A percentile compares a stretch with the other conserved stretches of the same genome.
Conservation (phyloP, 345 rosid genomes). For the Eucalyptus marginata region DNA sequence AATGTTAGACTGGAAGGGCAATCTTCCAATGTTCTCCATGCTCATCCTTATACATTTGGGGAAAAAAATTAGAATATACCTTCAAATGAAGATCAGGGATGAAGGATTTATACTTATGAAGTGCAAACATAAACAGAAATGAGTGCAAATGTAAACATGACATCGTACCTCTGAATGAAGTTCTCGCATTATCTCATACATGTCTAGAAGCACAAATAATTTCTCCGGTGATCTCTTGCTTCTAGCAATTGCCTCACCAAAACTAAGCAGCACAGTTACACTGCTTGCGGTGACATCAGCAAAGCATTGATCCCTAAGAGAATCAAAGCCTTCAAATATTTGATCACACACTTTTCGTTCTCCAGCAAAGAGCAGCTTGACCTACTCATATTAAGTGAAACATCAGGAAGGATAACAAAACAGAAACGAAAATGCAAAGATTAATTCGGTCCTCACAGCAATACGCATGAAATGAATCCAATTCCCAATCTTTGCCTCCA, state of each 20-base stretch:
- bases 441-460: conserved; percentile 50
- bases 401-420: background rate
- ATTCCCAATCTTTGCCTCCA: conserved; percentile 95
- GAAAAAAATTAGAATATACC: background rate
- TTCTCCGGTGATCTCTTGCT: conserved; percentile 99
- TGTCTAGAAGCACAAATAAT: conserved; percentile 92
- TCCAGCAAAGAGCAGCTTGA: conserved; percentile 88
- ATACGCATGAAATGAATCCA: conserved; percentile 99
- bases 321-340: conserved; percentile 77
- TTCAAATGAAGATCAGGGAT: background rate
- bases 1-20: background rate
- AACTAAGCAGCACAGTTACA: conserved; percentile 91
- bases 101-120: background rate
- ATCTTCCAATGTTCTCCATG: background rate
- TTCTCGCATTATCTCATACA: conserved; percentile 98
- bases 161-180: conserved; percentile 78
- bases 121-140: background rate
- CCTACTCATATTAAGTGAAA: conserved; percentile 27
- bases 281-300: conserved; percentile 76
- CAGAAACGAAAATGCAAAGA: background rate
- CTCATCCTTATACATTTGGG: background rate
- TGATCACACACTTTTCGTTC: conserved; percentile 91
- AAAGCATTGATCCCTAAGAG: conserved; percentile 88
- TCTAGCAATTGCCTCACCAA: conserved; percentile 95
- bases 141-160: background rate